These are phyloP conservation scores for Fusarium mexicanum DNA, from an alignment of 2,329 filamentous ascomycete genomes.

Conservation along the genomic window DNA sequence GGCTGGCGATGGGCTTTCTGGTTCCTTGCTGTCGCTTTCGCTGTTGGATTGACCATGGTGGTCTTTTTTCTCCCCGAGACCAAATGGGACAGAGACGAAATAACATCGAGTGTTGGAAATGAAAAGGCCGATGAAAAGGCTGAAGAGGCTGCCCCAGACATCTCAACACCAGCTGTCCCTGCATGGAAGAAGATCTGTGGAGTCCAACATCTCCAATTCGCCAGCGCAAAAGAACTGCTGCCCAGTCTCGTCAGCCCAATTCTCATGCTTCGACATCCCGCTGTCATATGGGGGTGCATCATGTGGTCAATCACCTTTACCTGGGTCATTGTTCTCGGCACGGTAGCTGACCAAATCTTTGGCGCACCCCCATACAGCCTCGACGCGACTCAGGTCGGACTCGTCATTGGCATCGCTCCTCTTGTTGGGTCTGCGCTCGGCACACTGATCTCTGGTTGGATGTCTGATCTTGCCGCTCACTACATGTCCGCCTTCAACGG, in stretches of 20 bases:
- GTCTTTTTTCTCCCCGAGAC: neutral
- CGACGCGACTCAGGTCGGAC: neutral
- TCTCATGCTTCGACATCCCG: neutral
- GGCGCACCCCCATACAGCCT: neutral
- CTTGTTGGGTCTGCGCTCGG: neutral
- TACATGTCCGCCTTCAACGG: neutral
- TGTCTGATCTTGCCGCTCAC: neutral
- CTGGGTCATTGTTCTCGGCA: neutral
- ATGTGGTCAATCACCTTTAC: conserved; percentile 10
- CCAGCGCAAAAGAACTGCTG: neutral
- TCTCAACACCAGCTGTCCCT: neutral
- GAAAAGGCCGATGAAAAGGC: neutral
- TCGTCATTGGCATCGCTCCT: neutral
- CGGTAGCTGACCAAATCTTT: neutral
- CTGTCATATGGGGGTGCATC: neutral
- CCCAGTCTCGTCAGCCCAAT: neutral
- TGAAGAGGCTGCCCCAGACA: neutral
- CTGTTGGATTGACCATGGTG: neutral
- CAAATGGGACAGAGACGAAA: neutral
- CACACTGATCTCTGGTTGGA: neutral
- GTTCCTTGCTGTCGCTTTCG: neutral
- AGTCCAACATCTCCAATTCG: neutral
- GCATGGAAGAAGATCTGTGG: neutral
- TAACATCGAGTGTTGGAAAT: neutral
- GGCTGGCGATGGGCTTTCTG: conserved; percentile 4